Conservation (phyloP, 1,284 basidiomycete species). For the Athelia psychrophila region DNA sequence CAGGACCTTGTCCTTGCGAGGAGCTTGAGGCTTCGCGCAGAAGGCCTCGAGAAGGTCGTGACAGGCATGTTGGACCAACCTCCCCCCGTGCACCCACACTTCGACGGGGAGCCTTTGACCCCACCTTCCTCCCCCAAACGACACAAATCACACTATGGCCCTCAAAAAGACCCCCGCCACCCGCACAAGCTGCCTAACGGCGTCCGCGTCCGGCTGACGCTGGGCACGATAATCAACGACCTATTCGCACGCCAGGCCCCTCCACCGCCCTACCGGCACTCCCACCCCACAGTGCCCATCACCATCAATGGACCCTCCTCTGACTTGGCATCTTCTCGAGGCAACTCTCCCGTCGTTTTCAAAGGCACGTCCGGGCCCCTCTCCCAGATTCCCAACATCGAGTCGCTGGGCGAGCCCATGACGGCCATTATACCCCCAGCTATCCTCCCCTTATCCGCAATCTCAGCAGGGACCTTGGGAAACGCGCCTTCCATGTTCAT, state of each 20-base stretch:
- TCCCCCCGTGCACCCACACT: constrained; percentile 50
- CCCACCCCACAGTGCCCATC: constrained; percentile 29
- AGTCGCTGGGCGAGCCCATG: constrained; percentile 13
- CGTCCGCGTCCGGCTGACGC: constrained; percentile 69
- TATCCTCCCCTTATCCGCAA: constrained; percentile 32
- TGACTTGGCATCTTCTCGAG: constrained; percentile 19
- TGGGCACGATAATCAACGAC: constrained; percentile 74
- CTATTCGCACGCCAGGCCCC: constrained; percentile 71
- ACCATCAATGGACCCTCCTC: constrained; percentile 22
- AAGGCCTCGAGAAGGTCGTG: constrained; percentile 77
- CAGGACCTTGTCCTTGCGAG: constrained; percentile 64
- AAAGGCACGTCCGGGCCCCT: constrained; percentile 22
- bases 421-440: constrained; percentile 32
- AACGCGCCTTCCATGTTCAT: background rate
- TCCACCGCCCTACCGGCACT: constrained; percentile 46
- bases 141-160: constrained; percentile 16
- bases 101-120: constrained; percentile 46
- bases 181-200: constrained; percentile 73
- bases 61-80: constrained; percentile 77
- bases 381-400: constrained; percentile 19
- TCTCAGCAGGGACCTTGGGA: constrained; percentile 26
- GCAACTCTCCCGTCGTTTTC: constrained; percentile 18
- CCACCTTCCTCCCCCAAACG: constrained; percentile 49
- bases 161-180: constrained; percentile 29
- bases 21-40: constrained; percentile 63